phyloP scores from a whole-genome alignment of 192 early-diverging fungal species.

The Cetraspora pellucida region DNA sequence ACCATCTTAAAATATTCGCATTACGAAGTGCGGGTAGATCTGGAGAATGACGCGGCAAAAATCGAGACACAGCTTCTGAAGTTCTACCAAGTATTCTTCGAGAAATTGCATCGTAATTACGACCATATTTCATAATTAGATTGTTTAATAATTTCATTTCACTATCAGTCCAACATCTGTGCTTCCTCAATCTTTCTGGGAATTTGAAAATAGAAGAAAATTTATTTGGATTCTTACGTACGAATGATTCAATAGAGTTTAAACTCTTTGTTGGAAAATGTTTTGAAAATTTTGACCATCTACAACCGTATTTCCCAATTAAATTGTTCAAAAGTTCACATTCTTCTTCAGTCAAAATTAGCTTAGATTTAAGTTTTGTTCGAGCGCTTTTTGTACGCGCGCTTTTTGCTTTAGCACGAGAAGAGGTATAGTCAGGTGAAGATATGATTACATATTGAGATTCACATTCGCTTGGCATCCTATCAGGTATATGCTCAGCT shows the following conservation, averaged over 20 bases:
- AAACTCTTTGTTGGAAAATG: not conserved
- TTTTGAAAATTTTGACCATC: slow-evolving; percentile 9
- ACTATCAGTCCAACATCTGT: not conserved
- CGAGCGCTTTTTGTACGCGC: not conserved
- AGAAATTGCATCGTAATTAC: slow-evolving; percentile 5
- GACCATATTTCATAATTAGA: slow-evolving; percentile 9
- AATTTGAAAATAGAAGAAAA: not conserved
- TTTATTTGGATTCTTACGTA: not conserved
- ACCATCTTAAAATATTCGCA: not conserved
- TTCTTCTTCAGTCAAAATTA: not conserved
- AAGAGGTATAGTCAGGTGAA: not conserved
- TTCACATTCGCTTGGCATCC: not conserved
- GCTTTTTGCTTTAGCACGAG: not conserved
- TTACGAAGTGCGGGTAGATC: slow-evolving; percentile 5
- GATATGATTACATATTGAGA: not conserved
- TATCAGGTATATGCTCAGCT: not conserved
- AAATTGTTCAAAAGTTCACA: not conserved
- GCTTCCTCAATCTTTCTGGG: not conserved
- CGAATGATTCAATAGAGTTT: not conserved
- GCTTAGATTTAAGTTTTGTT: not conserved
- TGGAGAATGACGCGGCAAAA: not conserved
- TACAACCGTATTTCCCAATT: not conserved
- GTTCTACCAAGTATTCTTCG: slow-evolving; percentile 1
- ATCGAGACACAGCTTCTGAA: not conserved
- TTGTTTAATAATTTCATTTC: slow-evolving; percentile 15